A percentile compares a stretch with the other conserved stretches of the same genome.
These are phyloP conservation scores for Lachancea cidri DNA, from an alignment of 805 yeast species.

Conservation along the genomic window DNA sequence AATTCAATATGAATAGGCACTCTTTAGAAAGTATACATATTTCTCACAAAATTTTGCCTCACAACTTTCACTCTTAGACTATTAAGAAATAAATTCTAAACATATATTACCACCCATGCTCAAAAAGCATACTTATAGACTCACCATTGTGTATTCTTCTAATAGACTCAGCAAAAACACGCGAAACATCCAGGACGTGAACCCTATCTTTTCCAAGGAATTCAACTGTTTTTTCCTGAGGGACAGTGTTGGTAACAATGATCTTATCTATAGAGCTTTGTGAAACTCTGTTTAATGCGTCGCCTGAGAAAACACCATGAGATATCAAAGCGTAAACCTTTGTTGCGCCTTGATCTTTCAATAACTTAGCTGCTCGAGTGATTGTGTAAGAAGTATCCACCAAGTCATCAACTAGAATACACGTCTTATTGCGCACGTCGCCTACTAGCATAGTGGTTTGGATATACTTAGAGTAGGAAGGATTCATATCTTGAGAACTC, in stretches of 20 bases:
- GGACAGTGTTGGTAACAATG: slow-evolving; percentile 86
- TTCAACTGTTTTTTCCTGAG: slow-evolving; percentile 61
- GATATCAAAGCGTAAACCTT: slow-evolving; percentile 84
- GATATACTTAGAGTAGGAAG: slow-evolving; percentile 31
- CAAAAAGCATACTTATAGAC: slow-evolving; percentile 88
- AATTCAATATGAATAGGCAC: neutral
- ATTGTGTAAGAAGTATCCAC: slow-evolving; percentile 92
- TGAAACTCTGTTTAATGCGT: slow-evolving; percentile 69
- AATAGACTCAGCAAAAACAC: slow-evolving; percentile 89
- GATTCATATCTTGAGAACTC: slow-evolving; percentile 14
- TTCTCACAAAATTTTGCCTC: no score
- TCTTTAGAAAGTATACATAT: neutral
- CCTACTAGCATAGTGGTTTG: slow-evolving; percentile 96
- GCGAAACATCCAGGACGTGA: slow-evolving; percentile 81
- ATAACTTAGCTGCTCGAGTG: slow-evolving; percentile 82
- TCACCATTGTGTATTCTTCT: slow-evolving; percentile 97
- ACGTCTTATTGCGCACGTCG: slow-evolving; percentile 78
- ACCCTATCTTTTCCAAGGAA: slow-evolving; percentile 50
- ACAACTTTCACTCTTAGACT: neutral
- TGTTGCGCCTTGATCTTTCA: slow-evolving; percentile 90
- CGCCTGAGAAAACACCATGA: slow-evolving; percentile 91
- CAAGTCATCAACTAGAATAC: slow-evolving; percentile 89
- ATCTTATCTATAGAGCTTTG: slow-evolving; percentile 73
- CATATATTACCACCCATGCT: slow-evolving; percentile 48
- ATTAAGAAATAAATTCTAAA: neutral